These are phyloP conservation scores for Hemileccinum rubropunctum DNA, from an alignment of 768 basidiomycete species.

Conservation along the genomic window DNA sequence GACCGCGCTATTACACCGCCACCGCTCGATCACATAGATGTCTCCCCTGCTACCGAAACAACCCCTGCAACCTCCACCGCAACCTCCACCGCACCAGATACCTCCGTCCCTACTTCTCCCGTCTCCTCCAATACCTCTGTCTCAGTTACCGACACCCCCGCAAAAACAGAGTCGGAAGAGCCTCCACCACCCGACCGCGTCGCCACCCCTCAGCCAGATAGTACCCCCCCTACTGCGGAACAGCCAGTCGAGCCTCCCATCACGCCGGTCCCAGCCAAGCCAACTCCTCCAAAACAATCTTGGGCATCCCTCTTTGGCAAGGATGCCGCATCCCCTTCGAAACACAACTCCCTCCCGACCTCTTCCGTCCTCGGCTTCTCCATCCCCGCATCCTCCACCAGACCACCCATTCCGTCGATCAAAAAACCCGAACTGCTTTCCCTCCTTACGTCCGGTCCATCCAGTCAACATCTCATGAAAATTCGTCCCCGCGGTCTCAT, in stretches of 20 bases:
- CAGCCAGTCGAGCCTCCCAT: background rate
- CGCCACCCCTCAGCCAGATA: constrained; percentile 10
- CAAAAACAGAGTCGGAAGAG: constrained; percentile 1
- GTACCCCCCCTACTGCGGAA: background rate
- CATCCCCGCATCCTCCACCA: constrained; percentile 47
- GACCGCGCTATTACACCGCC: constrained; percentile 6
- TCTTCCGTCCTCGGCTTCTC: constrained; percentile 76
- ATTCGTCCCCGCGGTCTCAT: constrained; percentile 79
- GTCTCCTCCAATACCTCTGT: constrained; percentile 59
- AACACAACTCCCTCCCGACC: constrained; percentile 55
- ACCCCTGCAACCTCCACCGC: constrained; percentile 34
- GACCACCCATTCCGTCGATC: constrained; percentile 30
- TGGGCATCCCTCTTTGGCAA: constrained; percentile 73
- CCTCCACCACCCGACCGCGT: constrained; percentile 14
- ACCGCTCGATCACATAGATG: constrained; percentile 28
- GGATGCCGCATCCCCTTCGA: constrained; percentile 36
- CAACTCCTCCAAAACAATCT: constrained; percentile 51
- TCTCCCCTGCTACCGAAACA: too few relatives aligned
- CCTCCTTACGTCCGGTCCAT: constrained; percentile 47
- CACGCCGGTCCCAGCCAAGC: constrained; percentile 18
- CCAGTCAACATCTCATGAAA: constrained; percentile 20
- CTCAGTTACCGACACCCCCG: constrained; percentile 35
- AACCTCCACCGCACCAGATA: constrained; percentile 48
- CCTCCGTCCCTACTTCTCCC: constrained; percentile 52
- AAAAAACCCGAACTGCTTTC: constrained; percentile 51